These are phyloP conservation scores for Plasmodium fragile DNA, from an alignment of 169 alveolate species.

Conservation along the genomic window DNA sequence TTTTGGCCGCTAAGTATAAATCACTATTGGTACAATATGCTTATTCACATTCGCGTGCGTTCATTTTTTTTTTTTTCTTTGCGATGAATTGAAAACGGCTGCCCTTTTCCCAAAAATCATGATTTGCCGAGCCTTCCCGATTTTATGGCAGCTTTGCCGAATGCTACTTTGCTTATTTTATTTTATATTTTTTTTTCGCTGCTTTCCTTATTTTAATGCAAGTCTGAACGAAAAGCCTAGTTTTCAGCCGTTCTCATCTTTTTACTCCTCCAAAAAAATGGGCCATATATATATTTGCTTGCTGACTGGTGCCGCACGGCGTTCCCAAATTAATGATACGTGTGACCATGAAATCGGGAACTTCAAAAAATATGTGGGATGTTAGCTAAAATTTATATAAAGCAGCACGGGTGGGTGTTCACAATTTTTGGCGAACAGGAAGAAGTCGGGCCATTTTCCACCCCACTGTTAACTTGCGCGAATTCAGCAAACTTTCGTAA, in stretches of 20 bases:
- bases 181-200: conserved; percentile 4
- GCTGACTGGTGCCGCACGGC: not conserved
- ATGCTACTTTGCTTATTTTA: not conserved
- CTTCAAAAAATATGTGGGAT: not conserved
- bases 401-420: not conserved
- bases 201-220: not conserved
- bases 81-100: not conserved
- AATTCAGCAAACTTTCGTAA: not conserved
- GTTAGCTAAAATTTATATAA: not conserved
- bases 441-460: not conserved
- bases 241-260: not conserved
- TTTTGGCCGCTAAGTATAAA: not conserved
- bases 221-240: not conserved
- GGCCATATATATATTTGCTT: not conserved
- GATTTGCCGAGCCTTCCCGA: not conserved
- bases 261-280: not conserved
- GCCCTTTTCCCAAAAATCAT: not conserved
- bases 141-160: not conserved
- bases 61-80: not conserved
- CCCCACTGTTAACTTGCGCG: not conserved
- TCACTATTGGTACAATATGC: not conserved
- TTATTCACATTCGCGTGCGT: not conserved
- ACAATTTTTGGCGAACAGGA: not conserved
- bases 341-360: not conserved
- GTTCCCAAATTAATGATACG: not conserved